Evolutionary conservation across 208 protist species (phyloP), one percentile per base, ranked within the genome.

Genomic region (Blechomonas ayalai): DNA sequence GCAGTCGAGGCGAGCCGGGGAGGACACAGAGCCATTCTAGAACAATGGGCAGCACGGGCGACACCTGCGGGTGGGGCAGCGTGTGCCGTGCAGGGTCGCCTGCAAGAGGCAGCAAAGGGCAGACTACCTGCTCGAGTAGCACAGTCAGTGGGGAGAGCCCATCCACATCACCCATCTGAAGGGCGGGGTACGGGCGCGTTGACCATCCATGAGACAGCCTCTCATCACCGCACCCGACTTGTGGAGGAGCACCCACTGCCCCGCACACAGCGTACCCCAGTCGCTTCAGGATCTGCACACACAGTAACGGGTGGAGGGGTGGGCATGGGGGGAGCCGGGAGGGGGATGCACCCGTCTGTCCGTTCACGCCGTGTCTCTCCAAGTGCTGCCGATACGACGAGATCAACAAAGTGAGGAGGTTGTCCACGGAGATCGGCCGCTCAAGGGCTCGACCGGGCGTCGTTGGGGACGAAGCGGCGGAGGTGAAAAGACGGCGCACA

Each of bases 1-100:
- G 41, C 22, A 15, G 26, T 36, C 37, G 37, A 49, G 15, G 58
- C 46, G 9, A 67, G 37, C 22, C 65, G 34, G 57, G 73, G 40
- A 78, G 61, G 33, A 61, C 67, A 57, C 34, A 75, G 22, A 73
- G 39, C 73, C 79, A 83, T 41, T 88, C 79, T 8, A 78, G 43
- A 1, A 75, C 23, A 19, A 81, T 19, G 1, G 69, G 73, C n/a
- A 80, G 20, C 3, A 78, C 54, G 13, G 67, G 58, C 12, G 18
- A 48, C 9, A 80, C 64, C n/a, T 52, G 59, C 20, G 60, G 40
- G 35, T 79, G 73, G 0, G 68, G 44, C n/a, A 26, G 50, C 2
- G n/a, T 28, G 4, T n/a, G 24, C 3, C 38, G 20, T 8, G 61
- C 52, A 12, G 48, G 33, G 36, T 66, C 60, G 28, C 53, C 49